Evolutionary conservation across 805 yeast genomes (phyloP).

Genomic region (Kregervanrija delftensis): DNA sequence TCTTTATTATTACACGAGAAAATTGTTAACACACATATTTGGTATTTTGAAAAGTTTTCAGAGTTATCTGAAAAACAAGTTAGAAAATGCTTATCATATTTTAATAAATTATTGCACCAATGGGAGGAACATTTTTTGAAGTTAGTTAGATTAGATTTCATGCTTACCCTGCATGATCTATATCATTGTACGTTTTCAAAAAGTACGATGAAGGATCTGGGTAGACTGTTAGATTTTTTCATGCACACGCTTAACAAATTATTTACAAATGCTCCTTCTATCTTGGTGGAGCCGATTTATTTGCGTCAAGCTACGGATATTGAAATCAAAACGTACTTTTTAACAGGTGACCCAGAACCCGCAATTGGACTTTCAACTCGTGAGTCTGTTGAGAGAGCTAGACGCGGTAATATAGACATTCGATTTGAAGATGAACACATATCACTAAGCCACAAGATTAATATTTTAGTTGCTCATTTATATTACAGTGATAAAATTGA

Average conservation of each 20-base stretch:
- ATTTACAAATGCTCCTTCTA: constrained; percentile 44
- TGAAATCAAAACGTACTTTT: constrained; percentile 43
- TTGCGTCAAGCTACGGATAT: constrained; percentile 40
- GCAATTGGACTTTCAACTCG: constrained; percentile 22
- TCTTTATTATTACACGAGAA: constrained; percentile 45
- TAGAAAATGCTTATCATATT: constrained; percentile 57
- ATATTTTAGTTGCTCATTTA: constrained; percentile 18
- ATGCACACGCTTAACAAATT: constrained; percentile 50
- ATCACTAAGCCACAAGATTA: constrained; percentile 19
- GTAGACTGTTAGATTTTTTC: constrained; percentile 57
- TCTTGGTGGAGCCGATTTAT: constrained; percentile 60
- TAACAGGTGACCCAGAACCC: constrained; percentile 44
- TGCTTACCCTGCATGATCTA: constrained; percentile 49
- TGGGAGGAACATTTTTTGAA: constrained; percentile 48
- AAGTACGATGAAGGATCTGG: constrained; percentile 50
- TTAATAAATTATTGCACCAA: constrained; percentile 63
- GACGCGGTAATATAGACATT: constrained; percentile 11
- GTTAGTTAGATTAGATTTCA: constrained; percentile 67
- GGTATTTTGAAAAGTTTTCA: constrained; percentile 49
- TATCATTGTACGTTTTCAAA: constrained; percentile 43
- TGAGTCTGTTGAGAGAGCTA: constrained; percentile 24
- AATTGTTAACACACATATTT: constrained; percentile 60
- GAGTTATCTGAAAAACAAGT: constrained; percentile 58
- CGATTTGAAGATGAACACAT: constrained; percentile 12
- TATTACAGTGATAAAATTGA: constrained; percentile 38